Evolutionary conservation across 2,329 filamentous ascomycete species (phyloP).

Genomic region (Neodidymelliopsis sp.): DNA sequence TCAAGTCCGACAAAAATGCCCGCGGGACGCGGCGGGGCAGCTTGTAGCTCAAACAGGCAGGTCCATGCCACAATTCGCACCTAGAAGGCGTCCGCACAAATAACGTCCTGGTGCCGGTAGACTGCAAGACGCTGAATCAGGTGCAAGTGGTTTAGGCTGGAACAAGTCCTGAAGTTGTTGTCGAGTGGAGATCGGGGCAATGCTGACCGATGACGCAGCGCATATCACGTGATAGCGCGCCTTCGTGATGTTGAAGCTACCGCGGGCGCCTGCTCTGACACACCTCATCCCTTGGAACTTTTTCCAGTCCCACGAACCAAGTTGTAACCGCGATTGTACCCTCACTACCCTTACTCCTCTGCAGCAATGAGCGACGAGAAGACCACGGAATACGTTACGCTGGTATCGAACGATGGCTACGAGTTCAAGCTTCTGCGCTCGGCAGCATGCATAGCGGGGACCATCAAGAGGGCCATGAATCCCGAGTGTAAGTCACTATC

Average conservation of each 20-base stretch:
- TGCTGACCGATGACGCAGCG: slow-evolving; percentile 6
- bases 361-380: slow-evolving; percentile 31
- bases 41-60: slow-evolving; percentile 11
- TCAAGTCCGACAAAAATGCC: slow-evolving; percentile 5
- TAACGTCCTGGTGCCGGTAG: not conserved
- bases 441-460: slow-evolving; percentile 72
- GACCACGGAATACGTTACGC: slow-evolving; percentile 74
- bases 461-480: slow-evolving; percentile 78
- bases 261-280: too few species aligned
- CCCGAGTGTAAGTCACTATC: slow-evolving; percentile 69
- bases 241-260: too few species aligned
- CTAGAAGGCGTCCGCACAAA: not conserved
- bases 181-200: not conserved
- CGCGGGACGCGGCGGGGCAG: slow-evolving; percentile 17
- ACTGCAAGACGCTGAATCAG: not conserved
- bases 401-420: slow-evolving; percentile 77
- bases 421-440: slow-evolving; percentile 79
- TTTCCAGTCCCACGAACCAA: too few species aligned
- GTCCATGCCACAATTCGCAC: slow-evolving; percentile 8
- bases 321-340: not conserved
- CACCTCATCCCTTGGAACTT: too few species aligned
- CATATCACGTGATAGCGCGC: slow-evolving; percentile 4
- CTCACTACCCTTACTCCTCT: not conserved
- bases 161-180: not conserved
- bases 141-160: not conserved